These are phyloP conservation scores for Apophysomyces variabilis DNA, from an alignment of 371 early-diverging fungal genomes.

Conservation along the genomic window DNA sequence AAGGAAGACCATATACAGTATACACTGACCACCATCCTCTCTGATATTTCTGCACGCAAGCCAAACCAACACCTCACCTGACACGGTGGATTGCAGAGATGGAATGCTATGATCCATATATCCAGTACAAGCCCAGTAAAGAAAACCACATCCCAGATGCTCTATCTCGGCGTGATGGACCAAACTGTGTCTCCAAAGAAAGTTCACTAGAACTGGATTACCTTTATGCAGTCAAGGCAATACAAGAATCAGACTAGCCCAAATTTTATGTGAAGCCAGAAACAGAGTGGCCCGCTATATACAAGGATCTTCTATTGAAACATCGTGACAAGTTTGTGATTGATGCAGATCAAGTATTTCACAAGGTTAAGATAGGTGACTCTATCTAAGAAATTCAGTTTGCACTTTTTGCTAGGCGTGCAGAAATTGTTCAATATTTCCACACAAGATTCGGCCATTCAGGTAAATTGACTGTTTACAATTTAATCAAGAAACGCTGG, in stretches of 20 bases:
- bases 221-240: slow-evolving; percentile 16
- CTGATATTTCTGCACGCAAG: too few relatives aligned
- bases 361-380: not conserved
- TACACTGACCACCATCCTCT: slow-evolving; percentile 26
- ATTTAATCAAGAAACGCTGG: slow-evolving; percentile 19
- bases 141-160: slow-evolving; percentile 30
- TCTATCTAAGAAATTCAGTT: slow-evolving; percentile 1
- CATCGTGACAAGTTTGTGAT: slow-evolving; percentile 15
- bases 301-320: not conserved
- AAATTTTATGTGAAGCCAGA: slow-evolving; percentile 13
- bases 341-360: not conserved
- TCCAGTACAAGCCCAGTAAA: slow-evolving; percentile 23
- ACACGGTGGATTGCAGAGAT: slow-evolving; percentile 35
- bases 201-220: slow-evolving; percentile 22
- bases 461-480: slow-evolving; percentile 11
- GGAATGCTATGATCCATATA: slow-evolving; percentile 32
- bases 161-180: slow-evolving; percentile 17
- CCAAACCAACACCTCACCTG: slow-evolving; percentile 18
- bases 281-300: slow-evolving; percentile 8
- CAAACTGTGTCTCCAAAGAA: not conserved
- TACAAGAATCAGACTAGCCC: slow-evolving; percentile 26
- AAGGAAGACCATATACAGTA: slow-evolving; percentile 25
- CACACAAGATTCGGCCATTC: slow-evolving; percentile 22
- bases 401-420: slow-evolving; percentile 15
- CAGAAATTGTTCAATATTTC: slow-evolving; percentile 19